Evolutionary conservation across 345 rosid genomes (phyloP).

Genomic region (Sisymbrium irio): DNA sequence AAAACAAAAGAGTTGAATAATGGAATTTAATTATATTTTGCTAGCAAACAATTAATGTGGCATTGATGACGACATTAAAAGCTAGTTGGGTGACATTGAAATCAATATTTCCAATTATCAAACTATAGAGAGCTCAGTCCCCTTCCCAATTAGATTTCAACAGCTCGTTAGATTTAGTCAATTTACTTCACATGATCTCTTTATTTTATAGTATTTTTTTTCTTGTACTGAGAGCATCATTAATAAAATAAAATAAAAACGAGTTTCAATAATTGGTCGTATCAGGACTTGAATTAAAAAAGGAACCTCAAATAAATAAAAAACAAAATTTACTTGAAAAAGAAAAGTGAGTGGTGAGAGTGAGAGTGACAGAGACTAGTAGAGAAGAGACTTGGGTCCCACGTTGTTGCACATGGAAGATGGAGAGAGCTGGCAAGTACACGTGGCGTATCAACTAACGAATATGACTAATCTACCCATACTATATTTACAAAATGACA

Average conservation of each 20-base stretch:
- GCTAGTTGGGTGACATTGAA: constrained; percentile 2
- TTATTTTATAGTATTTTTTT: background rate
- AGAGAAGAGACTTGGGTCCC: constrained; percentile 26
- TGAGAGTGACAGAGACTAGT: constrained; percentile 26
- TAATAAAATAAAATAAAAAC: background rate
- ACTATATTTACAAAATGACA: constrained; percentile 21
- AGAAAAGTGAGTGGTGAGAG: constrained; percentile 32
- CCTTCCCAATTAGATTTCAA: constrained; percentile 28
- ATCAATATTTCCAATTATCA: constrained; percentile 3
- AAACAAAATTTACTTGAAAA: background rate
- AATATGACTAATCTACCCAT: constrained; percentile 29
- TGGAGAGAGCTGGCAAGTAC: constrained; percentile 3
- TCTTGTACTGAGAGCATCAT: background rate
- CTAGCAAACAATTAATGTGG: constrained; percentile 8
- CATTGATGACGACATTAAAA: constrained; percentile 20
- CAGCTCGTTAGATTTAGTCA: constrained; percentile 38
- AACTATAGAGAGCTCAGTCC: constrained; percentile 12
- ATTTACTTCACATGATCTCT: constrained; percentile 48
- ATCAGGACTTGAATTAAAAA: background rate
- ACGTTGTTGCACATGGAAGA: constrained; percentile 33
- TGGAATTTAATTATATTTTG: background rate
- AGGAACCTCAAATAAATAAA: background rate
- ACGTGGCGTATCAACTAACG: constrained; percentile 14
- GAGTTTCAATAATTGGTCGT: constrained; percentile 13
- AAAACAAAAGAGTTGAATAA: background rate